phyloP scores from a whole-genome alignment of 192 early-diverging fungal species.

The Rhizoclosmatium globosum region DNA sequence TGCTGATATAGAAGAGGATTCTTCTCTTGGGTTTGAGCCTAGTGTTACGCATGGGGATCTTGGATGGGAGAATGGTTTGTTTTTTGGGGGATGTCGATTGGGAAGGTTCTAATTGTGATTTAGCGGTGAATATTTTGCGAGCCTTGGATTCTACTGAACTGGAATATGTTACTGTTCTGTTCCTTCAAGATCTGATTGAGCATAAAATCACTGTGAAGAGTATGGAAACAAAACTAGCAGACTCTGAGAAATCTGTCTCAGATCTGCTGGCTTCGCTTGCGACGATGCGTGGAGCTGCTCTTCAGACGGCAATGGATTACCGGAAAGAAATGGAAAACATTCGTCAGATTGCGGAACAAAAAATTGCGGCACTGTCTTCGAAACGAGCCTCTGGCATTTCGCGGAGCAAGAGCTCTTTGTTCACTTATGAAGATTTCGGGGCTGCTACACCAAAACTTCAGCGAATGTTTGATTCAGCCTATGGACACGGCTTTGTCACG shows the following conservation, averaged over 20 bases:
- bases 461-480: constrained; percentile 41
- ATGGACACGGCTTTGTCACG: constrained; percentile 36
- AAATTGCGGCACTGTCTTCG: constrained; percentile 24
- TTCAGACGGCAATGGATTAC: constrained; percentile 44
- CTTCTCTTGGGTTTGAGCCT: background rate
- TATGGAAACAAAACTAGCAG: constrained; percentile 31
- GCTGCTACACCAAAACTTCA: constrained; percentile 35
- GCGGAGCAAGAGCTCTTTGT: constrained; percentile 24
- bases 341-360: constrained; percentile 27
- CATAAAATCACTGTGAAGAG: constrained; percentile 35
- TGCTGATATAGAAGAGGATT: background rate
- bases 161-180: constrained; percentile 45
- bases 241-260: constrained; percentile 38
- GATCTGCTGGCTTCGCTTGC: constrained; percentile 40
- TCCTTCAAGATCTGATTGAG: constrained; percentile 53
- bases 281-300: constrained; percentile 37
- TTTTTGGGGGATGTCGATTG: background rate
- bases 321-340: constrained; percentile 40
- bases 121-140: constrained; percentile 48
- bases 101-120: background rate
- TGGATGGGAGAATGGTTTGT: constrained; percentile 56
- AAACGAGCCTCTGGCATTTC: background rate
- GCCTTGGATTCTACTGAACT: constrained; percentile 53
- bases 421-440: constrained; percentile 28
- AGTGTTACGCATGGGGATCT: constrained; percentile 39